Base-by-base conservation (phyloP, 306 rosid genomes). In the Cicer bijugum region DNA sequence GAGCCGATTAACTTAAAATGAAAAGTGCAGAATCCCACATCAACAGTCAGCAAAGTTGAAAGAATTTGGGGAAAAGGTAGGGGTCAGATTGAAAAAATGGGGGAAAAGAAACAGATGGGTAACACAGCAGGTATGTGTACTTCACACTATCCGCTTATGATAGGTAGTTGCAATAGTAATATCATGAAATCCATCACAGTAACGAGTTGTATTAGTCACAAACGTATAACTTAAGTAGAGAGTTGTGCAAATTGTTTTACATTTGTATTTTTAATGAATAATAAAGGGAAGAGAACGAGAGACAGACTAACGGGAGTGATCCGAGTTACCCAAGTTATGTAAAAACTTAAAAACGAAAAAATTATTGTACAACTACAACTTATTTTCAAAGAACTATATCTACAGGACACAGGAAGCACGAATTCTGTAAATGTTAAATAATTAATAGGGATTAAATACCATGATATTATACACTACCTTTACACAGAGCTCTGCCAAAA, bases 401-500 rank as follows among this genome's bases (percentile, higher is more conserved):
- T 80, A 90, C 92, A 84, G 38, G 80, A 78, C 56, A 52, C 77
- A 37, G 23, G 75, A 80, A 75, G 72, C 68, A 75, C 83, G 75
- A 66, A 78, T 78, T 77, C 63, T 65, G 72, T 39, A 77, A 77
- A 52, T 71, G 75, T 71, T 50, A 69, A 75, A 78, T 45, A 74
- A 59, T 76, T 67, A 52, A 38, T 9, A 57, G 72, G 77, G 74
- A 75, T 75, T 65, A 72, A 80, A 77, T 47, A 56, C 69, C 73
- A 77, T 65, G 77, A 28, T 80, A 72, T 85, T 84, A 86, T 86
- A 79, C 86, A 86, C 55, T 42, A 82, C 76, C 81, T 57, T 60
- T 78, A 78, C 68, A 76, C 61, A 50, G 62, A 81, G 69, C 80
- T 64, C 80, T 67, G 69, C 40, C 74, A 50, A 73, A 55, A 78